phyloP scores from a whole-genome alignment of 1,284 basidiomycete species.

The Pseudozyma thailandica region DNA sequence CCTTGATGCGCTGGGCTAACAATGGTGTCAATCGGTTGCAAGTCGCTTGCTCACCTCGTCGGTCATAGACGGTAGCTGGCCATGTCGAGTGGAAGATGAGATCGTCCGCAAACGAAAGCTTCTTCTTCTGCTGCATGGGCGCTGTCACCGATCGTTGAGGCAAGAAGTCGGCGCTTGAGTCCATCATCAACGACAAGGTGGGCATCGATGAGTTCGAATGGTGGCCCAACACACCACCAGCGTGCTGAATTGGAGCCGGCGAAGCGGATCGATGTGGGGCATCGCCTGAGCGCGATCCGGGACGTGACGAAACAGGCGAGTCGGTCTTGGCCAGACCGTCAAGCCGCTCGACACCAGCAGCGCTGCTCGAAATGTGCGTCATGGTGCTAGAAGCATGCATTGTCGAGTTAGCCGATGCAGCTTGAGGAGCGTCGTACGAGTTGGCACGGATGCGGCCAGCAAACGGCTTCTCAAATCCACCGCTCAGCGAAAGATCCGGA shows the following conservation, averaged over 20 bases:
- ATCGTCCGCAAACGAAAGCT: slow-evolving; percentile 85
- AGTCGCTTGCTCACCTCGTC: slow-evolving; percentile 92
- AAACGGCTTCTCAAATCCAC: slow-evolving; percentile 54
- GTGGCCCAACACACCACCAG: slow-evolving; percentile 54
- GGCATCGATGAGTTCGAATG: slow-evolving; percentile 75
- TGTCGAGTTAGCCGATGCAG: slow-evolving; percentile 18
- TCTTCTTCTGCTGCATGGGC: slow-evolving; percentile 75
- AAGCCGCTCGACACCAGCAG: slow-evolving; percentile 56
- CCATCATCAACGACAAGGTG: slow-evolving; percentile 81
- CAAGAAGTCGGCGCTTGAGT: slow-evolving; percentile 69
- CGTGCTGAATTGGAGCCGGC: slow-evolving; percentile 37
- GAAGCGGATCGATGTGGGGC: slow-evolving; percentile 35
- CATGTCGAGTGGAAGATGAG: slow-evolving; percentile 96
- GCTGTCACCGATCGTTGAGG: slow-evolving; percentile 62
- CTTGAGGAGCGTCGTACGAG: slow-evolving; percentile 68
- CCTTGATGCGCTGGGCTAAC: slow-evolving; percentile 93
- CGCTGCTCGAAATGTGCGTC: slow-evolving; percentile 58
- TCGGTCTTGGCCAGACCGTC: slow-evolving; percentile 56
- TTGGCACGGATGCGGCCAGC: slow-evolving; percentile 66
- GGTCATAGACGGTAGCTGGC: slow-evolving; percentile 87
- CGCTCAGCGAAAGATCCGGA: slow-evolving; percentile 39
- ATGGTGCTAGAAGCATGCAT: slow-evolving; percentile 44
- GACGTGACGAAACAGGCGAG: slow-evolving; percentile 44
- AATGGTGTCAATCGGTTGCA: slow-evolving; percentile 95
- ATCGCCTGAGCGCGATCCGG: slow-evolving; percentile 36